These are phyloP conservation scores for Boletus sp. DNA, from an alignment of 1,284 basidiomycete species.

Conservation along the genomic window DNA sequence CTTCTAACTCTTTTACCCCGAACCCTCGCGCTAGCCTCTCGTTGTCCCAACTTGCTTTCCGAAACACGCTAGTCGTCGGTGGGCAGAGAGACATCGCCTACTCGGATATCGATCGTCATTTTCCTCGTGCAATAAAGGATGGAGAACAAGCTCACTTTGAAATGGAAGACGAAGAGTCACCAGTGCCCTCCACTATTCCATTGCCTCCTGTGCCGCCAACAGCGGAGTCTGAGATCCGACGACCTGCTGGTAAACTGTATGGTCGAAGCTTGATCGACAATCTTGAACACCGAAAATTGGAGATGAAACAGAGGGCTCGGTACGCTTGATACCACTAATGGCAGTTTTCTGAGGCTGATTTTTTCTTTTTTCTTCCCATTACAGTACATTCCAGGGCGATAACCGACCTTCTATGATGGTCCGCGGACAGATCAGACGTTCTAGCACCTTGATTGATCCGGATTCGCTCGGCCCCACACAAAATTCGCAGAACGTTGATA, in stretches of 20 bases:
- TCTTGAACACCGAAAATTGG: slow-evolving; percentile 67
- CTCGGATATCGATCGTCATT: slow-evolving; percentile 50
- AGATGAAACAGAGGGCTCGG: slow-evolving; percentile 74
- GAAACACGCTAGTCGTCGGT: slow-evolving; percentile 65
- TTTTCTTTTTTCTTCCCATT: slow-evolving; percentile 1
- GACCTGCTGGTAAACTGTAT: slow-evolving; percentile 72
- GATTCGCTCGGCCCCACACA: slow-evolving; percentile 43
- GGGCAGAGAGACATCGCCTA: slow-evolving; percentile 62
- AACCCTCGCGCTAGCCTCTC: slow-evolving; percentile 70
- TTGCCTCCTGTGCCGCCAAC: slow-evolving; percentile 28
- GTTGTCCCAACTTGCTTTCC: slow-evolving; percentile 75
- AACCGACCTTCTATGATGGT: slow-evolving; percentile 83
- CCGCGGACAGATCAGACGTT: slow-evolving; percentile 47
- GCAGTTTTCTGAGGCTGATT: slow-evolving; percentile 12
- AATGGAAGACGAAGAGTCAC: slow-evolving; percentile 39
- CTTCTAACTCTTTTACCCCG: slow-evolving; percentile 70
- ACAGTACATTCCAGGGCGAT: slow-evolving; percentile 69
- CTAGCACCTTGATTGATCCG: slow-evolving; percentile 72
- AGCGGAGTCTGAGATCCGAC: slow-evolving; percentile 30
- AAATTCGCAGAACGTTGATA: slow-evolving; percentile 16
- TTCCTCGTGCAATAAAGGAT: slow-evolving; percentile 66
- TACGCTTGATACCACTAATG: slow-evolving; percentile 31
- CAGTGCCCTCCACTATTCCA: slow-evolving; percentile 34
- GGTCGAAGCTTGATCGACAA: slow-evolving; percentile 80
- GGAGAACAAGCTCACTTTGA: slow-evolving; percentile 65